Conservation (phyloP, 148 eudicot species). For the Rhododendron kiyosumense region DNA sequence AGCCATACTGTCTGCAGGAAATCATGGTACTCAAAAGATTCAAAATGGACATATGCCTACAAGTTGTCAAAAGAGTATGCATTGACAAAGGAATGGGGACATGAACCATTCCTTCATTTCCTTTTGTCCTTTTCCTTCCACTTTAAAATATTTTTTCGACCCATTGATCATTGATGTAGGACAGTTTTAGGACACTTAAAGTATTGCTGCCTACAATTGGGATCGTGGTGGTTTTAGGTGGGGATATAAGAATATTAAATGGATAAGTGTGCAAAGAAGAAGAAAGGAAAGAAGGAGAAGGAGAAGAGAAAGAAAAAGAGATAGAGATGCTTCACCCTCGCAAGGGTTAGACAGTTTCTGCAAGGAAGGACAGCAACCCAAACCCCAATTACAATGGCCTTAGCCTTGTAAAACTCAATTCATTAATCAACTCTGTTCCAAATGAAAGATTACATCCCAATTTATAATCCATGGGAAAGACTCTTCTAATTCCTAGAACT, state of each 20-base stretch:
- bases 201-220: not conserved
- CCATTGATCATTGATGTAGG: not conserved
- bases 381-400: not conserved
- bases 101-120: not conserved
- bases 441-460: not conserved
- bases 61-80: not conserved
- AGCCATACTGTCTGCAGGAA: slow-evolving; percentile 60
- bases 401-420: not conserved
- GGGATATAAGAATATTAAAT: not conserved
- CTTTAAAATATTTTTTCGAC: not conserved
- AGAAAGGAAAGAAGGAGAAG: no score
- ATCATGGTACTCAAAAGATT: slow-evolving; percentile 1
- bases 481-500: not conserved
- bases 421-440: not conserved
- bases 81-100: not conserved
- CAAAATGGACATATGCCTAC: not conserved
- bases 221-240: not conserved
- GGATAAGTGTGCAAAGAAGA: not conserved
- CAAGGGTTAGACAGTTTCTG: not conserved
- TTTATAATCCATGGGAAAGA: no score
- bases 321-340: not conserved
- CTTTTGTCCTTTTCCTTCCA: not conserved
- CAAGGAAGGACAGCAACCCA: not conserved
- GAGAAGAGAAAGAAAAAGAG: no score
- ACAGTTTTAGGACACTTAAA: not conserved